Percentiles rank a stretch among this genome's conserved stretches.
Evolutionary conservation across 2,329 filamentous ascomycete species (phyloP).

Genomic region (Fusarium pseudoanthophilum): DNA sequence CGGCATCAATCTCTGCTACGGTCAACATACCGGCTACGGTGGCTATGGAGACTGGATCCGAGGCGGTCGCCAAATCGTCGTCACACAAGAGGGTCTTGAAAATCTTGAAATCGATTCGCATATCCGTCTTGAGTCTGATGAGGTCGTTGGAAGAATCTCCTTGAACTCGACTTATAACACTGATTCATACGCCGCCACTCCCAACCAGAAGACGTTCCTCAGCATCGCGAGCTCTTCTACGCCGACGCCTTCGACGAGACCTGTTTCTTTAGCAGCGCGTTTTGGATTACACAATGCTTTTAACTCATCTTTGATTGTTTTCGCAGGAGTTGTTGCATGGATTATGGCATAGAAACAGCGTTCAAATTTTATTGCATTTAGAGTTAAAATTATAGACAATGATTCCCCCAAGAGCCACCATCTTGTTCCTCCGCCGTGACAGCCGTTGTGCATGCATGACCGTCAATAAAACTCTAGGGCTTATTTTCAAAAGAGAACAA

Average conservation of each 20-base stretch:
- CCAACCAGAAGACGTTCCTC: conserved; percentile 49
- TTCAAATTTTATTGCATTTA: background rate
- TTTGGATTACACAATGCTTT: background rate
- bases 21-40: conserved; percentile 75
- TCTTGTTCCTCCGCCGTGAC: background rate
- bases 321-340: background rate
- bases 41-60: conserved; percentile 74
- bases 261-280: background rate
- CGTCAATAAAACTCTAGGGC: rapidly evolving
- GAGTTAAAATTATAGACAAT: background rate
- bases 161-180: conserved; percentile 70
- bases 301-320: background rate
- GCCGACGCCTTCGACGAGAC: background rate
- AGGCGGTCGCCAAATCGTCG: conserved; percentile 66
- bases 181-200: conserved; percentile 62
- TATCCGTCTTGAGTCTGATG: conserved; percentile 68
- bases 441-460: rapidly evolving
- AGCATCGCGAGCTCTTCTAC: background rate
- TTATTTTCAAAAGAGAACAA: rapidly evolving
- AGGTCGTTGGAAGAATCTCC: conserved; percentile 60
- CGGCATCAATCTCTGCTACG: conserved; percentile 65
- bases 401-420: background rate
- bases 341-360: background rate
- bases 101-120: conserved; percentile 64
- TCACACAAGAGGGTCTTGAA: conserved; percentile 56